Percentiles rank a stretch among this genome's conserved stretches.
phyloP scores from a whole-genome alignment of 169 alveolate species.

The Hammondia hammondi region DNA sequence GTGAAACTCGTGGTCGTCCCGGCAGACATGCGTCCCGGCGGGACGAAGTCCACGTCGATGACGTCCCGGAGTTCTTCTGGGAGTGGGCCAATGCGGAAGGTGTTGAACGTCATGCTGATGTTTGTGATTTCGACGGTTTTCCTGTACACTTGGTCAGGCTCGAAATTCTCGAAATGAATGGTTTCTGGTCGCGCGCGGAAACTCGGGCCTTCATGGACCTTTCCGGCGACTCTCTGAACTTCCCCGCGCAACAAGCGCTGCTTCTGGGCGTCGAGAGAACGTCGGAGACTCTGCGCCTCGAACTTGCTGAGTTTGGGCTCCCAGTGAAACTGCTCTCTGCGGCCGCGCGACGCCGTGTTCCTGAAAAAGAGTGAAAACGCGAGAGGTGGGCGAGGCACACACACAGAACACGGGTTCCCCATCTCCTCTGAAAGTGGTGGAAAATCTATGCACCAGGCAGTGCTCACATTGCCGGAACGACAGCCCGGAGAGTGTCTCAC shows the following conservation, averaged over 20 bases:
- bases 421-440: too few species aligned
- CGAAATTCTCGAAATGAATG: constrained; percentile 52
- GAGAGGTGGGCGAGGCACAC: too few species aligned
- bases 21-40: constrained; percentile 67
- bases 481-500: too few species aligned
- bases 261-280: constrained; percentile 55
- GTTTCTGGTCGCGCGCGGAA: constrained; percentile 49
- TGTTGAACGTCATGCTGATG: constrained; percentile 66
- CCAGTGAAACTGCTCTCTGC: neutral
- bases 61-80: constrained; percentile 67
- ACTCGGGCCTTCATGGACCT: constrained; percentile 57
- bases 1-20: constrained; percentile 55
- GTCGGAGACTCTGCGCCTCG: constrained; percentile 59
- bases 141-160: constrained; percentile 35
- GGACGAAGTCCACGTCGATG: constrained; percentile 54
- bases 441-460: too few species aligned
- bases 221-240: constrained; percentile 61
- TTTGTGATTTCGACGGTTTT: constrained; percentile 57
- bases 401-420: too few species aligned
- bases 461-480: too few species aligned
- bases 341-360: too few species aligned
- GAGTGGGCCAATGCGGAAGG: constrained; percentile 63
- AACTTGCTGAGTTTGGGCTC: constrained; percentile 51
- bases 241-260: constrained; percentile 35
- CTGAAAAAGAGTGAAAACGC: too few species aligned